These are phyloP conservation scores for Reticulomyxa filosa DNA, from an alignment of 78 protist species.

Conservation along the genomic window DNA sequence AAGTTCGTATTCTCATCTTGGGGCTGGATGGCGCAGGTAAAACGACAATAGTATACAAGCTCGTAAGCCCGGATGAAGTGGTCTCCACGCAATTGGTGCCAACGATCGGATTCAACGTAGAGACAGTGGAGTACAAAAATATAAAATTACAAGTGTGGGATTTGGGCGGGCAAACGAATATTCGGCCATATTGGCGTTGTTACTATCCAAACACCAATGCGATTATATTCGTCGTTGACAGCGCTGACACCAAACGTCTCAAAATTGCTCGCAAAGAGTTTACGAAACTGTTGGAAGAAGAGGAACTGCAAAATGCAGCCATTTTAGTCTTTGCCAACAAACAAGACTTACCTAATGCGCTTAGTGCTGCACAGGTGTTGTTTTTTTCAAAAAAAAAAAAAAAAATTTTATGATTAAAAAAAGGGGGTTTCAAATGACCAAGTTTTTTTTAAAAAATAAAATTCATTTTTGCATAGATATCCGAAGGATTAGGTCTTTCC, in stretches of 20 bases:
- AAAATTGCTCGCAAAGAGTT: constrained; percentile 9
- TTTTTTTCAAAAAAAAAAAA: too few relatives aligned
- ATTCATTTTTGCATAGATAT: background rate
- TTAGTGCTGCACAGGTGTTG: too few relatives aligned
- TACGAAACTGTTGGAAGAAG: constrained; percentile 53
- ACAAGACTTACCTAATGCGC: too few relatives aligned
- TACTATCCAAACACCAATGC: constrained; percentile 83
- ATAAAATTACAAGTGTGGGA: constrained; percentile 61
- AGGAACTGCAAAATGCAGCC: constrained; percentile 50
- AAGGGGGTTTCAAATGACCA: too few relatives aligned
- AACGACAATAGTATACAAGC: constrained; percentile 22
- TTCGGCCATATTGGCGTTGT: constrained; percentile 90
- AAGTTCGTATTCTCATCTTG: constrained; percentile 17
- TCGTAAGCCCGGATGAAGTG: constrained; percentile 4
- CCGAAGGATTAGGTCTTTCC: background rate
- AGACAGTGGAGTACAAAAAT: constrained; percentile 68
- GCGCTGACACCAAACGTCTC: too few relatives aligned
- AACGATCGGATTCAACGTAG: constrained; percentile 79
- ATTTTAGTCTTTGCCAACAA: constrained; percentile 79
- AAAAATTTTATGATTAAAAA: too few relatives aligned
- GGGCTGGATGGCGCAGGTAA: constrained; percentile 26
- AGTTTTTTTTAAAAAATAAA: background rate
- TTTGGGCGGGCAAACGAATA: constrained; percentile 20
- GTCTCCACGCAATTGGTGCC: background rate
- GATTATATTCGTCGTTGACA: constrained; percentile 78